Conservation (phyloP, 108 stramenopile genomes). For the Skeletonema marinoi region DNA sequence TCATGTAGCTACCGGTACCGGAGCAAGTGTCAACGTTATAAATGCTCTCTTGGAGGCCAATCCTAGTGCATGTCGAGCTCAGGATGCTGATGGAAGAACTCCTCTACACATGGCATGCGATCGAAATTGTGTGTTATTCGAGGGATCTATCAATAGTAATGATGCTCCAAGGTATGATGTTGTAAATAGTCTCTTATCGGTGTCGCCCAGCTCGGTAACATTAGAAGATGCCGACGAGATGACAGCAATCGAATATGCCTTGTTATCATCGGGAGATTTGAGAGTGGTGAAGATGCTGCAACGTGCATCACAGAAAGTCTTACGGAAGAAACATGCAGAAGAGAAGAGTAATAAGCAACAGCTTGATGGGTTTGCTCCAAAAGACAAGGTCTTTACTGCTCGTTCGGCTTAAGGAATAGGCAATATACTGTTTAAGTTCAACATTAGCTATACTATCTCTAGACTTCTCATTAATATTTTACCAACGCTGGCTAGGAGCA, state of each 20-base stretch:
- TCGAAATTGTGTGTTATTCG: not conserved
- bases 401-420: not conserved
- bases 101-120: slow-evolving; percentile 66
- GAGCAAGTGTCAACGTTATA: slow-evolving; percentile 61
- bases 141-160: not conserved
- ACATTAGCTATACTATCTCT: not conserved
- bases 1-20: slow-evolving; percentile 68
- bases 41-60: slow-evolving; percentile 50
- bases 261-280: not conserved
- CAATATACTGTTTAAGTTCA: not conserved
- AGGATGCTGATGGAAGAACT: slow-evolving; percentile 62
- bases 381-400: not conserved
- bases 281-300: not conserved
- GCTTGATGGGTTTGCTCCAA: not conserved
- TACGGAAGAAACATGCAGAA: not conserved
- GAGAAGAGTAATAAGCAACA: not conserved
- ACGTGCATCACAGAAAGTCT: not conserved
- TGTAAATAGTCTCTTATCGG: not conserved
- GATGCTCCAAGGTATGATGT: not conserved
- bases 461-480: not conserved
- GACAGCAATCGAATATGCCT: not conserved
- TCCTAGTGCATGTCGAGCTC: slow-evolving; percentile 50
- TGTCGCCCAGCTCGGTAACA: not conserved
- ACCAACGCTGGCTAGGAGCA: slow-evolving; percentile 56
- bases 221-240: not conserved